phyloP scores from a whole-genome alignment of 441 rosid genomes.

The Croton laevigatus region DNA sequence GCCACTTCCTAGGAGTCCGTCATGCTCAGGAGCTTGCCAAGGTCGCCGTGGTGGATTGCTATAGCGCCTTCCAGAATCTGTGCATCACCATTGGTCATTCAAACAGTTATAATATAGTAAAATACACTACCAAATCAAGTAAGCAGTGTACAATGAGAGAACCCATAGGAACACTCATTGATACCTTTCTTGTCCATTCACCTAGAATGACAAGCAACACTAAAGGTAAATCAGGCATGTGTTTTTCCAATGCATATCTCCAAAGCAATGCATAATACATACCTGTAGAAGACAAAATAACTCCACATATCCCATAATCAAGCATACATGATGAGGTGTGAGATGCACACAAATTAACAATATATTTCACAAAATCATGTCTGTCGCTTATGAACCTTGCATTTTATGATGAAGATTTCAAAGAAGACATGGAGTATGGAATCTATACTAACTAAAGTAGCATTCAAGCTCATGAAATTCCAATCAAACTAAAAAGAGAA shows the following conservation, averaged over 20 bases:
- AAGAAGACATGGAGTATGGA: background rate
- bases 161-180: background rate
- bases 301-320: conserved; percentile 3
- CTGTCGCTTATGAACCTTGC: background rate
- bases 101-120: conserved; percentile 6
- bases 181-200: background rate
- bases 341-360: background rate
- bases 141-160: background rate
- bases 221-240: background rate
- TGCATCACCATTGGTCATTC: conserved; percentile 12
- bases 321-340: background rate
- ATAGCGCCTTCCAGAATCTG: conserved; percentile 72
- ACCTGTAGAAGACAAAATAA: background rate
- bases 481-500: background rate
- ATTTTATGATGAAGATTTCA: background rate
- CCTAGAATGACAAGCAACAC: background rate
- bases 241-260: background rate
- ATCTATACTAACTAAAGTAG: background rate
- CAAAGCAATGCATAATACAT: background rate
- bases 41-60: conserved; percentile 72
- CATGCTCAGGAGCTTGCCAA: conserved; percentile 92
- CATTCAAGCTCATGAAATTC: too few species aligned
- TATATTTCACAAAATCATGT: conserved; percentile 6
- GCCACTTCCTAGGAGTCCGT: conserved; percentile 98
- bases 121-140: too few species aligned